phyloP scores from a whole-genome alignment of 306 rosid genomes.

The Trichosanthes cucumerina region DNA sequence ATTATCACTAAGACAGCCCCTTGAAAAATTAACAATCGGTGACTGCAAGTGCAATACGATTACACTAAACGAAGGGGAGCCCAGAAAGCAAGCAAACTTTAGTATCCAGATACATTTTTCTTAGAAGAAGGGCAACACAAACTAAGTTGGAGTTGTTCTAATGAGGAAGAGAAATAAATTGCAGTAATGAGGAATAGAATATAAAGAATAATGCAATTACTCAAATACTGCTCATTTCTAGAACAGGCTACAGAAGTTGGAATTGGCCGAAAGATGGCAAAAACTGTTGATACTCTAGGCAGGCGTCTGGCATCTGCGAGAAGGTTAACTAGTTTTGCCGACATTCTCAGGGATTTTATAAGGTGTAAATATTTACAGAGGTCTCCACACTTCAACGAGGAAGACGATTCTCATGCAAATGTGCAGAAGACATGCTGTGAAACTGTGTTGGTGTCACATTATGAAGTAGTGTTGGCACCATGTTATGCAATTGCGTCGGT shows the following conservation, averaged over 20 bases:
- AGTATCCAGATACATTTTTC: background rate
- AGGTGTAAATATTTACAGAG: slow-evolving; percentile 2
- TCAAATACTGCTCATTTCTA: background rate
- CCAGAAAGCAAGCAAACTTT: background rate
- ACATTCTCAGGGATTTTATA: background rate
- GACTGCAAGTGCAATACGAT: background rate
- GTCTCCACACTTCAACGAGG: background rate
- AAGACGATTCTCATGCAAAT: slow-evolving; percentile 6
- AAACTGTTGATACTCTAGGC: background rate
- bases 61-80: background rate
- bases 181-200: background rate
- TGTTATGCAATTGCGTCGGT: slow-evolving; percentile 12
- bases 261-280: slow-evolving; percentile 1
- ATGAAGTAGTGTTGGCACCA: slow-evolving; percentile 11
- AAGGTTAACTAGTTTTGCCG: background rate
- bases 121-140: background rate
- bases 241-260: background rate
- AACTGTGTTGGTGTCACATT: slow-evolving; percentile 1
- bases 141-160: background rate
- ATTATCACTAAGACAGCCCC: no score
- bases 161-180: background rate
- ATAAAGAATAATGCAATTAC: background rate
- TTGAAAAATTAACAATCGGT: no score
- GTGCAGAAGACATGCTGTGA: slow-evolving; percentile 2
- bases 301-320: background rate